Base-by-base conservation (phyloP, 2,329 filamentous ascomycete genomes). In the Monosporascus sp. region DNA sequence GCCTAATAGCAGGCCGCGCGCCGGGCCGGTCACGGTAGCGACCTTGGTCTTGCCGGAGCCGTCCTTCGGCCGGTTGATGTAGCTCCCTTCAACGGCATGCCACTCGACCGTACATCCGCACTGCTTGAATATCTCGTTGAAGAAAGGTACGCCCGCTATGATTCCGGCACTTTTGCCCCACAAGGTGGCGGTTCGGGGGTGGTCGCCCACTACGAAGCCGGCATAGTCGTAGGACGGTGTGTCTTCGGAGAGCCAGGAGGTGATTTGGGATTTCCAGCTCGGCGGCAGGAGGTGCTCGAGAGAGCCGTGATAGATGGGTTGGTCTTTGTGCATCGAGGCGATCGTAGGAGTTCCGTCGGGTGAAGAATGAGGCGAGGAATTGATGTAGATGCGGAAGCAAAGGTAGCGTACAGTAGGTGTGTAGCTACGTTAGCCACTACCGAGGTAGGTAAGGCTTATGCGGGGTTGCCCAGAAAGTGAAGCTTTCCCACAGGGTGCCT, bases 141-240 rank as follows among this genome's bases (percentile, higher is more conserved):
- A 92, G 76, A 99, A 99, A 2, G 94, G 94, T 3, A 94, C 83
- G 52, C 94, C 94, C 41, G 94, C 94, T 47, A 99, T 78, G 48
- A 97, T 80, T 57, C 94, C 94, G 3, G 76, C 68, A n/a, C 82
- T 85, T 69, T 89, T 89, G 56, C 79, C 83, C 73, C 81, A 87
- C 39, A 89, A 79, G 5, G 82, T 87, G 20, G 86, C 86, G 15
- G 78, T 82, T 54, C 82, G 81, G 8, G 75, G 71, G 27, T 73
- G 74, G 39, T 88, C 83, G 58, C 94, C 94, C 24, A 99, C 94
- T 7, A 99, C 94, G 71, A 96, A 99, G 56, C 94, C 94, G 65
- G 90, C 94, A 70, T 96, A 97, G 78, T 99, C 94, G 73, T 96
- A 93, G 50, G 90, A 94, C 5, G 94, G 94, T 3, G 91, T 95